A percentile compares a stretch with the other conserved stretches of the same genome.
These are phyloP conservation scores for Letharia lupina DNA, from an alignment of 495 filamentous ascomycete species.

Conservation along the genomic window DNA sequence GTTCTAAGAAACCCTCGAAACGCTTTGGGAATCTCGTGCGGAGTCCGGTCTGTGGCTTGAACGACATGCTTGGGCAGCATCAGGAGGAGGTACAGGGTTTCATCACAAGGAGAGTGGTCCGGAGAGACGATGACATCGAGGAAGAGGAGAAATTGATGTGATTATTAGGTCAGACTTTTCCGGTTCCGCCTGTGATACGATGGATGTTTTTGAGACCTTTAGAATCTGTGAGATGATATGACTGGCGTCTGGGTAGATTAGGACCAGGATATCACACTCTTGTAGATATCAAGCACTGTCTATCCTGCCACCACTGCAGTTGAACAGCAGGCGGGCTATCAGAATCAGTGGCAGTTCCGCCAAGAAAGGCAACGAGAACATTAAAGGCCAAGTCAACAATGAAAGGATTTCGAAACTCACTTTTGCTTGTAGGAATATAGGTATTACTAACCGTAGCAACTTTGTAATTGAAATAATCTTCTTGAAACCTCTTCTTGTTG, in stretches of 20 bases:
- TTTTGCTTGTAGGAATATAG: too few relatives aligned
- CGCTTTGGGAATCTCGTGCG: conserved; percentile 56
- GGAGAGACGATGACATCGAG: conserved; percentile 1
- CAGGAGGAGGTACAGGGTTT: conserved; percentile 47
- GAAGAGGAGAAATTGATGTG: not conserved
- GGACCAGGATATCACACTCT: not conserved
- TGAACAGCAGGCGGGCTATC: too few relatives aligned
- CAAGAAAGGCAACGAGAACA: too few relatives aligned
- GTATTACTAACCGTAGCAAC: too few relatives aligned
- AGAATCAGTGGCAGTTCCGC: too few relatives aligned
- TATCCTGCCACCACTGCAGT: not conserved
- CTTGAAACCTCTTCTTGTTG: too few relatives aligned
- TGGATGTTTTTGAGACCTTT: not conserved
- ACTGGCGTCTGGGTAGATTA: not conserved
- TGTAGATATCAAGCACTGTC: not conserved
- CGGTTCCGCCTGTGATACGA: not conserved
- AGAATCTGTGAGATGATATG: not conserved
- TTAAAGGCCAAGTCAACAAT: too few relatives aligned
- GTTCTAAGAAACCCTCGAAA: conserved; percentile 52
- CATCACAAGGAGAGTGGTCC: conserved; percentile 38
- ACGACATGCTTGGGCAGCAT: conserved; percentile 57
- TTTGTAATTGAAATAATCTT: too few relatives aligned
- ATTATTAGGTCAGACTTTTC: not conserved
- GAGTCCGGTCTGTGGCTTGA: conserved; percentile 45
- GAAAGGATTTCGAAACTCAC: too few relatives aligned